Percentiles rank a stretch among this genome's conserved stretches.
Conservation (phyloP, 2,329 filamentous ascomycete genomes). For the Catunica adiposa region DNA sequence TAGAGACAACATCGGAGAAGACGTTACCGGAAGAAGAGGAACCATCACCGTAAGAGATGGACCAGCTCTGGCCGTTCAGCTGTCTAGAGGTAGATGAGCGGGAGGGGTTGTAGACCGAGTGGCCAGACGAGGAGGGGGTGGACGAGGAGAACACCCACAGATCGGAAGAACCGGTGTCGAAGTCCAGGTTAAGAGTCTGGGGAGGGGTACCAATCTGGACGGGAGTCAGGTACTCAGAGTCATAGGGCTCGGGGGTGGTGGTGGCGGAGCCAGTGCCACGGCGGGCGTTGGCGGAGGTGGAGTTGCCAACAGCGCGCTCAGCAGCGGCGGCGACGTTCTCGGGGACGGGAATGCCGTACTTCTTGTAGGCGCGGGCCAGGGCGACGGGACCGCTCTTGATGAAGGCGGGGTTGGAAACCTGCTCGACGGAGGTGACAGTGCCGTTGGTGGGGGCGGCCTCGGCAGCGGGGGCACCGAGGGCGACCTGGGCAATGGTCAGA, state of each 20-base stretch:
- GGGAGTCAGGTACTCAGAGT: slow-evolving; percentile 8
- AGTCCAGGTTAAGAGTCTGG: slow-evolving; percentile 25
- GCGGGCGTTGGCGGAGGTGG: slow-evolving; percentile 14
- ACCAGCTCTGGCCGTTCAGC: slow-evolving; percentile 19
- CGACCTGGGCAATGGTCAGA: slow-evolving; percentile 7
- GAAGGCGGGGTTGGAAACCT: slow-evolving; percentile 15
- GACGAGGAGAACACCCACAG: slow-evolving; percentile 24
- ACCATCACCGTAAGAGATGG: slow-evolving; percentile 28
- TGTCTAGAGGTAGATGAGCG: slow-evolving; percentile 19
- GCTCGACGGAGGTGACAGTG: slow-evolving; percentile 5
- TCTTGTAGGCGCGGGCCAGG: slow-evolving; percentile 23
- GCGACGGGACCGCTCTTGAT: slow-evolving; percentile 19
- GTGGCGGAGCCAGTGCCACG: slow-evolving; percentile 18
- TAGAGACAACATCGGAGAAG: slow-evolving; percentile 26
- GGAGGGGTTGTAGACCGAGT: slow-evolving; percentile 20
- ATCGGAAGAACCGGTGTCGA: slow-evolving; percentile 29
- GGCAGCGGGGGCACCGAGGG: slow-evolving; percentile 5
- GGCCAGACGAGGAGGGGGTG: slow-evolving; percentile 18
- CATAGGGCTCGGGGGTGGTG: slow-evolving; percentile 15
- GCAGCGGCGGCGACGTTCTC: slow-evolving; percentile 13
- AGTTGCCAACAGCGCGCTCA: slow-evolving; percentile 14
- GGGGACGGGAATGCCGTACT: slow-evolving; percentile 18
- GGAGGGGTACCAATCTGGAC: slow-evolving; percentile 10
- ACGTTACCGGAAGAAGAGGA: slow-evolving; percentile 27
- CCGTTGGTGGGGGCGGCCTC: slow-evolving; percentile 3